Evolutionary conservation across 2,329 filamentous ascomycete species (phyloP), one percentile per base, ranked within the genome.

Genomic region (Sporothrix luriei): DNA sequence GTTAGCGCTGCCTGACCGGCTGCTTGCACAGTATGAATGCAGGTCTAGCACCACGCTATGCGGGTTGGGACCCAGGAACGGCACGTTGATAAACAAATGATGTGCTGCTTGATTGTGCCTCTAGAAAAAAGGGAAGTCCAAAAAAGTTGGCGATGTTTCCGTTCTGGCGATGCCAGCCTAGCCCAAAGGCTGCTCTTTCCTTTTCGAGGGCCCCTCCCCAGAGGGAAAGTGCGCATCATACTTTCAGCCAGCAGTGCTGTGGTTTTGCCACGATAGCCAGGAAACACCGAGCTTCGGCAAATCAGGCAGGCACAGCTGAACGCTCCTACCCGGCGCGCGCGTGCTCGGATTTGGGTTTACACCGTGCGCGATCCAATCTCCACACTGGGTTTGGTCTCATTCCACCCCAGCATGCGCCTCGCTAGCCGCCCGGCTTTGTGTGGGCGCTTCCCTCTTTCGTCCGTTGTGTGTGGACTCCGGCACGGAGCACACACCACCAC

Each of bases 1-100:
- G 59, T 67, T 70, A 62, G 69, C 69, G 69, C 46, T 67, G 64
- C 62, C 65, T 70, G 46, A 26, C 33, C n/a, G 62, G 67, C 40
- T 19, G 64, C 26, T 19, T 49, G 55, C 55, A 67, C 69, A 62
- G 64, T 70, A 67, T 59, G 46, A 19, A 62, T 52, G 49, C 26
- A 24, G 62, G 24, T 40, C 26, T 51, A 49, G 38, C n/a, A 29
- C 33, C 49, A 16, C 49, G 65, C 33, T 4, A 46, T 55, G 51
- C 33, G 46, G 64, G 51, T 29, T 66, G 64, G 49, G 49, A 48
- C 24, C 29, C 9, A 26, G 57, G 57, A 13, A 24, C 48, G 64
- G 48, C n/a, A 55, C 48, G 48, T 51, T 21, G 57, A 52, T 21
- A 24, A 49, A n/a, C 33, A n/a, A n/a, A 29, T n/a, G 64, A 48